A percentile compares a stretch with the other conserved stretches of the same genome.
Evolutionary conservation across 805 yeast species (phyloP).

Genomic region (Candida stauntonica): DNA sequence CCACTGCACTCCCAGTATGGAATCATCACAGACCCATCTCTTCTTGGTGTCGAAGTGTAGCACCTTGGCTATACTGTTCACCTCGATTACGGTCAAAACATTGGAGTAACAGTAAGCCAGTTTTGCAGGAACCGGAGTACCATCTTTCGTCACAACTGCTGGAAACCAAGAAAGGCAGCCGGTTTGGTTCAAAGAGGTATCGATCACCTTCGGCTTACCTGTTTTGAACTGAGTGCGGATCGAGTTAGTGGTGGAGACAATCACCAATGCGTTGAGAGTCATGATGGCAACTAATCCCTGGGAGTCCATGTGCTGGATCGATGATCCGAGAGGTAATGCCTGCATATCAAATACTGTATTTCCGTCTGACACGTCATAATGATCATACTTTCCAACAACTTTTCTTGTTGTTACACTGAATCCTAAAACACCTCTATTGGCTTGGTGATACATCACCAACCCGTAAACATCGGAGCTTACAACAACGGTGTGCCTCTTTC

Average conservation of each 20-base stretch:
- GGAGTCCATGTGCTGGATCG: constrained; percentile 48
- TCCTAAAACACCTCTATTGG: constrained; percentile 52
- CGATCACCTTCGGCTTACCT: constrained; percentile 40
- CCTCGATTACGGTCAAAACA: constrained; percentile 49
- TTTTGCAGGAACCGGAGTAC: constrained; percentile 34
- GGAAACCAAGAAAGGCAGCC: constrained; percentile 68
- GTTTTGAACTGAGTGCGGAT: constrained; percentile 50
- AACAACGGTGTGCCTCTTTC: constrained; percentile 50
- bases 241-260: constrained; percentile 51
- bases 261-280: constrained; percentile 44
- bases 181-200: constrained; percentile 29
- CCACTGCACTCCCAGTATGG: constrained; percentile 58
- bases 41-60: constrained; percentile 37
- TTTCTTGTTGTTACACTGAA: constrained; percentile 43
- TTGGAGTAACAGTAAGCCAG: constrained; percentile 72
- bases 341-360: constrained; percentile 39
- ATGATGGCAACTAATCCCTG: constrained; percentile 59
- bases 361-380: constrained; percentile 12
- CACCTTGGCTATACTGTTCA: constrained; percentile 32
- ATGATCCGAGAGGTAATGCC: constrained; percentile 58
- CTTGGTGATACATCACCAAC: constrained; percentile 58
- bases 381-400: constrained; percentile 46
- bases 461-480: constrained; percentile 55
- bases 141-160: constrained; percentile 29
- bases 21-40: constrained; percentile 42